Evolutionary conservation across 345 rosid species (phyloP).

Genomic region (Noccaea bulbosa): DNA sequence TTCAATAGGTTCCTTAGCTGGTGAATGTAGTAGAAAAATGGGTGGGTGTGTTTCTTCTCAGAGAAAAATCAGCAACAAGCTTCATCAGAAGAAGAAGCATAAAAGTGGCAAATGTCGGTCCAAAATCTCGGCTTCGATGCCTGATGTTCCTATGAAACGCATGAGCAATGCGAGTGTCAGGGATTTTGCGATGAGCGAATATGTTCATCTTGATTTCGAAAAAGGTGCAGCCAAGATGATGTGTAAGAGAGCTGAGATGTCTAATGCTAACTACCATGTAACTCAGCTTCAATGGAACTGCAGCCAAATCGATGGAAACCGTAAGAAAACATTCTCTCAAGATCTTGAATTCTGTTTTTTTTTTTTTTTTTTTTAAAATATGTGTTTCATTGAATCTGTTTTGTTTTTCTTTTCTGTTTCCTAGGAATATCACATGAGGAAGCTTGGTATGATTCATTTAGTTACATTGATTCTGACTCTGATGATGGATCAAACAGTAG

Average conservation of each 20-base stretch:
- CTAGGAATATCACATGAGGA: slow-evolving; percentile 78
- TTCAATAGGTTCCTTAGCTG: slow-evolving; percentile 24
- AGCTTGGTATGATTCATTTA: slow-evolving; percentile 77
- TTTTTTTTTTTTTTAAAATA: too few relatives aligned
- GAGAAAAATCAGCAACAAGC: slow-evolving; percentile 25
- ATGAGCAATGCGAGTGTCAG: slow-evolving; percentile 55
- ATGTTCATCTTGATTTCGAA: slow-evolving; percentile 61
- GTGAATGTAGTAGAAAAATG: slow-evolving; percentile 47
- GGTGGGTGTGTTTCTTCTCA: slow-evolving; percentile 77
- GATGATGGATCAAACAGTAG: slow-evolving; percentile 75
- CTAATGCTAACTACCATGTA: slow-evolving; percentile 60
- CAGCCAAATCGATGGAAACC: slow-evolving; percentile 62
- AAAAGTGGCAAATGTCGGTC: slow-evolving; percentile 45
- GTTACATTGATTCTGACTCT: slow-evolving; percentile 77
- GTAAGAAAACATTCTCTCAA: slow-evolving; percentile 42
- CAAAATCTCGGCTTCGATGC: slow-evolving; percentile 52
- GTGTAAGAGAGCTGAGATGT: slow-evolving; percentile 62
- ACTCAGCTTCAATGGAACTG: slow-evolving; percentile 85
- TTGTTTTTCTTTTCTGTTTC: too few relatives aligned
- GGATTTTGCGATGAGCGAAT: slow-evolving; percentile 58
- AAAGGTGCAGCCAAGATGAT: slow-evolving; percentile 55
- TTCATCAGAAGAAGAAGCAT: slow-evolving; percentile 43
- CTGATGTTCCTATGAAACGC: slow-evolving; percentile 50
- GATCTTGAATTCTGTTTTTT: slow-evolving; percentile 9
- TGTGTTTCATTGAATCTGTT: too few relatives aligned